A percentile compares a stretch with the other conserved stretches of the same genome.
These are phyloP conservation scores for Pythium folliculosum DNA, from an alignment of 352 stramenopile genomes.

Conservation along the genomic window DNA sequence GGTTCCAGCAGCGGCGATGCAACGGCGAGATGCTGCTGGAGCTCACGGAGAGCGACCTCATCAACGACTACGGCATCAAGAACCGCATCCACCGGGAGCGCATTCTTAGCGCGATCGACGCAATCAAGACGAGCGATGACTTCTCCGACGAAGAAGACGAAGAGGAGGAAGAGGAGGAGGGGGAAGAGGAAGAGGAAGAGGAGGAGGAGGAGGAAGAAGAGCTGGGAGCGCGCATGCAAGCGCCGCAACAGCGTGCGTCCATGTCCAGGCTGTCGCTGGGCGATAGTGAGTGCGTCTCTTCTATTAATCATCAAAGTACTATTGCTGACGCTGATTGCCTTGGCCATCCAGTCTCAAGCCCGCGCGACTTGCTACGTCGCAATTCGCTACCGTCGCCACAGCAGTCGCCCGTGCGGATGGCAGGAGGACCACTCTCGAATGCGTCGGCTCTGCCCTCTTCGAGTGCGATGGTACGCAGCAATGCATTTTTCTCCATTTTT, in stretches of 20 bases:
- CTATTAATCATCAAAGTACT: no score
- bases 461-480: slow-evolving; percentile 50
- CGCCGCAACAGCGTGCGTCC: slow-evolving; percentile 12
- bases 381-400: slow-evolving; percentile 46
- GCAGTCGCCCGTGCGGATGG: slow-evolving; percentile 11
- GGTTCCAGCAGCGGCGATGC: slow-evolving; percentile 68
- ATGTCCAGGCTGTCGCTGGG: slow-evolving; percentile 23
- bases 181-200: slow-evolving; percentile 38
- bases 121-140: slow-evolving; percentile 71
- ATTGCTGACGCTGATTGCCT: background rate
- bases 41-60: slow-evolving; percentile 71
- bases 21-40: slow-evolving; percentile 72
- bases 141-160: slow-evolving; percentile 66
- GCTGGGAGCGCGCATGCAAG: slow-evolving; percentile 18
- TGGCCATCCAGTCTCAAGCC: slow-evolving; percentile 17
- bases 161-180: slow-evolving; percentile 44
- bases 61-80: slow-evolving; percentile 76
- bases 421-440: slow-evolving; percentile 3
- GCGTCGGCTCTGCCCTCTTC: slow-evolving; percentile 44
- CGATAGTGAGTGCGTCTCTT: slow-evolving; percentile 22
- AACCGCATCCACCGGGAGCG: slow-evolving; percentile 65
- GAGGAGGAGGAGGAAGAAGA: slow-evolving; percentile 32
- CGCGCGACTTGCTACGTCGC: slow-evolving; percentile 45
- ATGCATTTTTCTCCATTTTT: background rate
- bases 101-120: slow-evolving; percentile 76